phyloP scores from a whole-genome alignment of 2,329 filamentous ascomycete species.

The Lachnellula hyalina region DNA sequence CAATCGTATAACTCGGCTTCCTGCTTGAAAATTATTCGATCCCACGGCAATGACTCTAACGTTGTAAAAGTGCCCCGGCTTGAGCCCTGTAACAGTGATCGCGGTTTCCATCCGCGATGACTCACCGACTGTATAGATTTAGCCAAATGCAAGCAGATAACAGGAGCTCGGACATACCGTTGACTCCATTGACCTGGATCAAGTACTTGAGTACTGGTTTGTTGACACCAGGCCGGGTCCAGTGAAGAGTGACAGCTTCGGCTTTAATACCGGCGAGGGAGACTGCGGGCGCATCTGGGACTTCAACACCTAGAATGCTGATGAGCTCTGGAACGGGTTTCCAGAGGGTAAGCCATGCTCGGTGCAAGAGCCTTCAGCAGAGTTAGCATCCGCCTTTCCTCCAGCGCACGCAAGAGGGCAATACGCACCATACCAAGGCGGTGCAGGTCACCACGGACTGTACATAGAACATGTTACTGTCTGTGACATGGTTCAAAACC shows the following conservation, averaged over 20 bases:
- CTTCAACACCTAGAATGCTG: conserved; percentile 85
- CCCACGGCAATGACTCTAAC: conserved; percentile 90
- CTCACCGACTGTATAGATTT: conserved; percentile 63
- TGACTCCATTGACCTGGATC: conserved; percentile 89
- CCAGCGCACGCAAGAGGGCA: conserved; percentile 2
- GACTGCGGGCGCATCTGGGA: conserved; percentile 82
- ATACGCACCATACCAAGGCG: conserved; percentile 29
- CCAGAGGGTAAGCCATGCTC: conserved; percentile 82
- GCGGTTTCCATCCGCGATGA: conserved; percentile 75
- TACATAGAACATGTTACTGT: conserved; percentile 29
- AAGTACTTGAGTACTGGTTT: conserved; percentile 72
- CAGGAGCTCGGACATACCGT: conserved; percentile 52
- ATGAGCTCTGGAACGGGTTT: conserved; percentile 90
- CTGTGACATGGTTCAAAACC: conserved; percentile 30
- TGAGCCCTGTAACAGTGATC: conserved; percentile 85
- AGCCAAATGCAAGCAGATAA: conserved; percentile 4
- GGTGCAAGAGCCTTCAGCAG: conserved; percentile 65
- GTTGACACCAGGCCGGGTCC: conserved; percentile 67
- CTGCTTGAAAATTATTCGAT: conserved; percentile 85
- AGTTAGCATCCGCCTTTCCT: conserved; percentile 11
- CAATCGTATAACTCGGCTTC: conserved; percentile 78
- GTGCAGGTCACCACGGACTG: conserved; percentile 30
- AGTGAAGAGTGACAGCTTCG: conserved; percentile 84
- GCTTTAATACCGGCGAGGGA: conserved; percentile 85
- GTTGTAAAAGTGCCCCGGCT: conserved; percentile 86